These are phyloP conservation scores for Sphenostylis stenocarpa DNA, from an alignment of 306 rosid species.

Conservation along the genomic window DNA sequence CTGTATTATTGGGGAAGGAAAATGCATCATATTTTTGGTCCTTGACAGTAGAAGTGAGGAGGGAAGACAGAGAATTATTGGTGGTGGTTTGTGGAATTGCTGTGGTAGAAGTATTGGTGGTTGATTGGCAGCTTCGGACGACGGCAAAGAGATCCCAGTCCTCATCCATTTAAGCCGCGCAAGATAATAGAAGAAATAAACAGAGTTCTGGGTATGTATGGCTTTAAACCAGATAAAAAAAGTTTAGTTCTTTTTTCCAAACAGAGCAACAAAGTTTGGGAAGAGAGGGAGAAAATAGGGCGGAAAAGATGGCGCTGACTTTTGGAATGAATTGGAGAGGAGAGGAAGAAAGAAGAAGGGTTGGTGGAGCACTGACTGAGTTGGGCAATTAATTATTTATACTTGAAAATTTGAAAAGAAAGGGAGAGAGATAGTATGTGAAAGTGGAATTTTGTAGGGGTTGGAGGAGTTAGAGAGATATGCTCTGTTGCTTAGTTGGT, in stretches of 20 bases:
- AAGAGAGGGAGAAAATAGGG: conserved; percentile 18
- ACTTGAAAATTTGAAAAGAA: conserved; percentile 12
- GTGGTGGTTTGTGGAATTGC: conserved; percentile 11
- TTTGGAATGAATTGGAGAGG: conserved; percentile 22
- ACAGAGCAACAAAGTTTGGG: not conserved
- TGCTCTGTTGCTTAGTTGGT: no score
- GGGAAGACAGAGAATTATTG: conserved; percentile 35
- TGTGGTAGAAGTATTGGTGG: not conserved
- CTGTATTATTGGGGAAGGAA: conserved; percentile 42
- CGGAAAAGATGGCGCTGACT: conserved; percentile 71
- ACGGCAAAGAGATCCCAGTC: conserved; percentile 85
- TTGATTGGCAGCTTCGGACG: conserved; percentile 62
- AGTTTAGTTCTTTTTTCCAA: not conserved
- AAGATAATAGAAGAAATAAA: not conserved
- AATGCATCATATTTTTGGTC: conserved; percentile 33
- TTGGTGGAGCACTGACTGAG: conserved; percentile 49
- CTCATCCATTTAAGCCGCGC: conserved; percentile 37
- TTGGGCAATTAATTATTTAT: conserved; percentile 56
- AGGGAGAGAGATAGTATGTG: not conserved
- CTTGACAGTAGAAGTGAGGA: conserved; percentile 33
- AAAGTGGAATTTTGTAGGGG: conserved; percentile 18
- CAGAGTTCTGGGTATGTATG: not conserved
- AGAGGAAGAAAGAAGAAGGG: conserved; percentile 33
- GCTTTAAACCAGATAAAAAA: not conserved
- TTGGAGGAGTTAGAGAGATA: conserved; percentile 27